phyloP scores from a whole-genome alignment of 2,329 filamentous ascomycete species.

The Trichoderma sp. region DNA sequence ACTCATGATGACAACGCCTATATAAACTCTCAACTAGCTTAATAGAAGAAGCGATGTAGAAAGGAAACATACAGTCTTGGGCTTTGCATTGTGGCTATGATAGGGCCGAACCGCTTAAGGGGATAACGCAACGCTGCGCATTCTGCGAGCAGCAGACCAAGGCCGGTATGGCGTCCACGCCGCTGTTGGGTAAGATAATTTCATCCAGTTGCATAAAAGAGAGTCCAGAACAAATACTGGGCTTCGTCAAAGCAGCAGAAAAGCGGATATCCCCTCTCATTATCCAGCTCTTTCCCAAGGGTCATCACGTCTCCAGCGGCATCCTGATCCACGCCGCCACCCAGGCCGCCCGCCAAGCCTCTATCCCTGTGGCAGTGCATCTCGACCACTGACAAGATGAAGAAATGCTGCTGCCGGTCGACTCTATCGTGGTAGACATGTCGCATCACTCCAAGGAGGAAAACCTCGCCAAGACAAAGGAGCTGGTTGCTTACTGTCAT shows the following conservation, averaged over 20 bases:
- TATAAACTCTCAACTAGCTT: too few relatives aligned
- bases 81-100: neutral
- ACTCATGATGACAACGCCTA: neutral
- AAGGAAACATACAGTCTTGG: neutral
- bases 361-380: conserved; percentile 64
- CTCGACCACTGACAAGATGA: conserved; percentile 68
- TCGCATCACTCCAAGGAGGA: conserved; percentile 71
- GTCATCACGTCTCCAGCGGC: conserved; percentile 64
- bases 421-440: conserved; percentile 80
- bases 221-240: conserved; percentile 66
- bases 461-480: conserved; percentile 67
- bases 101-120: neutral
- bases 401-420: conserved; percentile 62
- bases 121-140: conserved; percentile 5
- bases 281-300: conserved; percentile 75
- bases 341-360: conserved; percentile 56
- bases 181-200: conserved; percentile 18
- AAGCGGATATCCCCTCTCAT: conserved; percentile 65
- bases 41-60: neutral
- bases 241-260: conserved; percentile 69
- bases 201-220: too few relatives aligned
- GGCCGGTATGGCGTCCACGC: conserved; percentile 25
- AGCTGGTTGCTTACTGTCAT: conserved; percentile 65
- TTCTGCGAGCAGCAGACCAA: conserved; percentile 10
- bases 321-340: conserved; percentile 59